These are phyloP conservation scores for Populus ilicifolia DNA, from an alignment of 345 rosid species.

Conservation along the genomic window DNA sequence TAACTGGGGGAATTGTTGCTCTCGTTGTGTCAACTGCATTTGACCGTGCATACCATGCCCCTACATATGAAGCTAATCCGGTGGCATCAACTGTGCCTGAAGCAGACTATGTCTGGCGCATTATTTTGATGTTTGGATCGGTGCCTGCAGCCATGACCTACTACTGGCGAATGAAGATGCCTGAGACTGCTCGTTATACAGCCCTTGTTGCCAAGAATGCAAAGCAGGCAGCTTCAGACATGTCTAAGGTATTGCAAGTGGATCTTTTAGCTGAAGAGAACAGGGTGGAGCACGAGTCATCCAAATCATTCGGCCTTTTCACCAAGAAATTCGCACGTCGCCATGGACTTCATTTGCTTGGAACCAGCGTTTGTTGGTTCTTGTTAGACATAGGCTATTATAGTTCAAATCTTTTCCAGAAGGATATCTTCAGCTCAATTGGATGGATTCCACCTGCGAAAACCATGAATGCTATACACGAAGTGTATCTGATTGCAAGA, in stretches of 20 bases:
- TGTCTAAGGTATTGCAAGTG: slow-evolving; percentile 20
- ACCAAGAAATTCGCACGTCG: slow-evolving; percentile 7
- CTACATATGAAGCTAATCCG: slow-evolving; percentile 2
- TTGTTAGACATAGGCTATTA: slow-evolving; percentile 16
- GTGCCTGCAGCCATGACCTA: slow-evolving; percentile 17
- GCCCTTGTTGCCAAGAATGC: slow-evolving; percentile 19
- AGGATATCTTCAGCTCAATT: slow-evolving; percentile 15
- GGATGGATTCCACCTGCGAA: slow-evolving; percentile 18
- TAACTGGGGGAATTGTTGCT: slow-evolving; percentile 16
- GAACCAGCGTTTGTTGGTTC: slow-evolving; percentile 17
- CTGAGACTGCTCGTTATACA: slow-evolving; percentile 23
- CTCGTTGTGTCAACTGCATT: slow-evolving; percentile 8
- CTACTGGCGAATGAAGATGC: slow-evolving; percentile 26
- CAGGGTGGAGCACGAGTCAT: slow-evolving; percentile 3
- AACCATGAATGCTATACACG: slow-evolving; percentile 16
- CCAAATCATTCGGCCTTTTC: slow-evolving; percentile 11
- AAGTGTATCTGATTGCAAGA: slow-evolving; percentile 13
- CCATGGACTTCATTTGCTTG: slow-evolving; percentile 12
- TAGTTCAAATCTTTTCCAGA: slow-evolving; percentile 18
- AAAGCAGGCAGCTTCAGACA: slow-evolving; percentile 23
- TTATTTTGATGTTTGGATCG: slow-evolving; percentile 18
- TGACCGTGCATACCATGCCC: slow-evolving; percentile 12
- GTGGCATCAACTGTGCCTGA: slow-evolving; percentile 12
- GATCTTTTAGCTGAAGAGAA: slow-evolving; percentile 11
- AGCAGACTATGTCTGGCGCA: slow-evolving; percentile 23